phyloP scores from a whole-genome alignment of 441 rosid species.

The Erysimum cheiri region DNA sequence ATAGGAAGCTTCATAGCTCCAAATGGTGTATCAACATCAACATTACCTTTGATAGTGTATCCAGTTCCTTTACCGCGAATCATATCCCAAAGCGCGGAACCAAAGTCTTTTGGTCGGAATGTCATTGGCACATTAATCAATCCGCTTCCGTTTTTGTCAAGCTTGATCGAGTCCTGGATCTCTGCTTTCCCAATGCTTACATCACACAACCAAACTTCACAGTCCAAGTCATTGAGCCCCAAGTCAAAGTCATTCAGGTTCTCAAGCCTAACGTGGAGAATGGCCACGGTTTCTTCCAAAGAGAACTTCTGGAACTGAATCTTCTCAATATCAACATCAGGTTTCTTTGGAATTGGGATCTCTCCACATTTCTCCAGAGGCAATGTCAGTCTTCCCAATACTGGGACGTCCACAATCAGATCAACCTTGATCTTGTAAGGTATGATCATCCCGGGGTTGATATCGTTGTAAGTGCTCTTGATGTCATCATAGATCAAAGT shows the following conservation, averaged over 20 bases:
- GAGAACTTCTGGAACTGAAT: constrained; percentile 80
- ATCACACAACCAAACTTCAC: constrained; percentile 82
- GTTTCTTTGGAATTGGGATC: constrained; percentile 92
- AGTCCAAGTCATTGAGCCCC: constrained; percentile 80
- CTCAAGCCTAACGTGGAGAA: constrained; percentile 82
- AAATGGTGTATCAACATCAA: constrained; percentile 90
- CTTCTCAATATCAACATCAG: constrained; percentile 84
- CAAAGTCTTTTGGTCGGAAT: constrained; percentile 91
- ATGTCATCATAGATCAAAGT: constrained; percentile 83
- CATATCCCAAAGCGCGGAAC: constrained; percentile 98
- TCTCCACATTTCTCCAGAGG: constrained; percentile 93
- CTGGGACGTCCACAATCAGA: constrained; percentile 83
- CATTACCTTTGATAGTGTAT: constrained; percentile 80
- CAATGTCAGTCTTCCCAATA: constrained; percentile 81
- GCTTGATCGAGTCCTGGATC: constrained; percentile 59
- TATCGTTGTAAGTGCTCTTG: constrained; percentile 72
- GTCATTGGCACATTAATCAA: constrained; percentile 73
- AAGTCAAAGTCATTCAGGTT: constrained; percentile 89
- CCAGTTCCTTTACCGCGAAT: constrained; percentile 94
- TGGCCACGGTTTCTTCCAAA: constrained; percentile 83
- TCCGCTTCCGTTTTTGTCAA: constrained; percentile 70
- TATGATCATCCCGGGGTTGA: constrained; percentile 85
- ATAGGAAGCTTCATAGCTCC: constrained; percentile 95
- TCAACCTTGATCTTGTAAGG: constrained; percentile 88
- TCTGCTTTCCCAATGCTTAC: constrained; percentile 81